Evolutionary conservation across 768 basidiomycete species (phyloP).

Genomic region (Xerocomellus amylosporus): DNA sequence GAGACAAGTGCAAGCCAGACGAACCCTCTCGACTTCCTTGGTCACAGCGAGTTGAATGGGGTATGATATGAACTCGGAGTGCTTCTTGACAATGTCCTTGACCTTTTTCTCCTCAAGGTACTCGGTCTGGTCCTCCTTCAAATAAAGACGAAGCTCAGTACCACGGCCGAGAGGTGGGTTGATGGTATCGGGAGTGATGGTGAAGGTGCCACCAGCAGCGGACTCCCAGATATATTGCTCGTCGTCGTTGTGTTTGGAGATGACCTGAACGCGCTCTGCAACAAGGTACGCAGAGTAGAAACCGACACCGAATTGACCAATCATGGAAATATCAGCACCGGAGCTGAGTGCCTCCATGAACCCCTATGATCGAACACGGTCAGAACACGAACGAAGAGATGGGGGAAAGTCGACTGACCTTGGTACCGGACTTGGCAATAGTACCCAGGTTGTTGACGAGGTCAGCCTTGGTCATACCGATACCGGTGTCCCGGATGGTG

Average conservation of each 20-base stretch:
- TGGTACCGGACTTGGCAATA: slow-evolving; percentile 92
- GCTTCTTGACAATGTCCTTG: slow-evolving; percentile 99
- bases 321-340: slow-evolving; percentile 92
- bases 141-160: slow-evolving; percentile 84
- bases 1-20: slow-evolving; percentile 18
- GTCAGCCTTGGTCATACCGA: slow-evolving; percentile 99
- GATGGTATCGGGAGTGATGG: slow-evolving; percentile 90
- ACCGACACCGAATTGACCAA: slow-evolving; percentile 99
- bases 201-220: slow-evolving; percentile 99
- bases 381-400: slow-evolving; percentile 3
- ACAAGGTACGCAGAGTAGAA: slow-evolving; percentile 99
- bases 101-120: slow-evolving; percentile 99
- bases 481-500: slow-evolving; percentile 89
- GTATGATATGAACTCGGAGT: slow-evolving; percentile 99
- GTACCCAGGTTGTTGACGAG: slow-evolving; percentile 99
- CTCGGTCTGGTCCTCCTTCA: slow-evolving; percentile 99
- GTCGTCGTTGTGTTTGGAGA: slow-evolving; percentile 99
- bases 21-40: slow-evolving; percentile 98
- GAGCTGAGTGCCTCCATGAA: slow-evolving; percentile 99
- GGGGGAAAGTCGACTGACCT: slow-evolving; percentile 44
- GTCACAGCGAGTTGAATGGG: slow-evolving; percentile 98
- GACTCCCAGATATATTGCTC: slow-evolving; percentile 99
- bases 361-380: slow-evolving; percentile 48
- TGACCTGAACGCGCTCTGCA: slow-evolving; percentile 96
- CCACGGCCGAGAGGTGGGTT: slow-evolving; percentile 93